Evolutionary conservation across 371 early-diverging fungal species (phyloP).

Genomic region (Lichtheimia ramosa): DNA sequence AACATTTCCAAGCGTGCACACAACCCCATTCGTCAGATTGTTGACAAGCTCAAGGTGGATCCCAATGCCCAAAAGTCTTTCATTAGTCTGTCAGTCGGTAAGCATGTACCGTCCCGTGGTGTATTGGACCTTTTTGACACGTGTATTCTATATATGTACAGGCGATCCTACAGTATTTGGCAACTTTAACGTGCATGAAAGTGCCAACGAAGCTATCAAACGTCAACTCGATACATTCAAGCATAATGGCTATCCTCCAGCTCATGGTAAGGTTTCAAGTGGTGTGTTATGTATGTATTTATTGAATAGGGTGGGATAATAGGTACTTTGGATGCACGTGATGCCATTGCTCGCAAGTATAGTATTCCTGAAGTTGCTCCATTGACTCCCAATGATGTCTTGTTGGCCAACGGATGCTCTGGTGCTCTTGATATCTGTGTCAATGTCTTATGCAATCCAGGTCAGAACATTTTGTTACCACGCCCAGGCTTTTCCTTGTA

Average conservation of each 20-base stretch:
- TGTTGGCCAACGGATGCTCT: slow-evolving; percentile 84
- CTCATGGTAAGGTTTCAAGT: slow-evolving; percentile 60
- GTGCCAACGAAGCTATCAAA: slow-evolving; percentile 68
- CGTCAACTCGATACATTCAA: slow-evolving; percentile 65
- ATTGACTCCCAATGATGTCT: slow-evolving; percentile 73
- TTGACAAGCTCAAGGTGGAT: slow-evolving; percentile 72
- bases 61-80: slow-evolving; percentile 71
- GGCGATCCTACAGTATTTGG: slow-evolving; percentile 93
- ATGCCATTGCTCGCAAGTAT: slow-evolving; percentile 76
- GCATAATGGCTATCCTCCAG: slow-evolving; percentile 85
- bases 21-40: slow-evolving; percentile 90
- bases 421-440: slow-evolving; percentile 82
- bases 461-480: slow-evolving; percentile 85
- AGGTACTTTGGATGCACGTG: slow-evolving; percentile 69
- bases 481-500: slow-evolving; percentile 92
- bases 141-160: slow-evolving; percentile 10
- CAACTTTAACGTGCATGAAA: slow-evolving; percentile 80
- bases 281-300: slow-evolving; percentile 1
- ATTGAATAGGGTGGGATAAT: not conserved
- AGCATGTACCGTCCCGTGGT: not conserved
- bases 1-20: slow-evolving; percentile 72
- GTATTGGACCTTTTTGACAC: not conserved
- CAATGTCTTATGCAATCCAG: slow-evolving; percentile 73
- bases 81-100: slow-evolving; percentile 83
- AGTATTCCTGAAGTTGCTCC: slow-evolving; percentile 64